Evolutionary conservation across 2,329 filamentous ascomycete genomes (phyloP).

Genomic region (Aurifilum marmelostoma): DNA sequence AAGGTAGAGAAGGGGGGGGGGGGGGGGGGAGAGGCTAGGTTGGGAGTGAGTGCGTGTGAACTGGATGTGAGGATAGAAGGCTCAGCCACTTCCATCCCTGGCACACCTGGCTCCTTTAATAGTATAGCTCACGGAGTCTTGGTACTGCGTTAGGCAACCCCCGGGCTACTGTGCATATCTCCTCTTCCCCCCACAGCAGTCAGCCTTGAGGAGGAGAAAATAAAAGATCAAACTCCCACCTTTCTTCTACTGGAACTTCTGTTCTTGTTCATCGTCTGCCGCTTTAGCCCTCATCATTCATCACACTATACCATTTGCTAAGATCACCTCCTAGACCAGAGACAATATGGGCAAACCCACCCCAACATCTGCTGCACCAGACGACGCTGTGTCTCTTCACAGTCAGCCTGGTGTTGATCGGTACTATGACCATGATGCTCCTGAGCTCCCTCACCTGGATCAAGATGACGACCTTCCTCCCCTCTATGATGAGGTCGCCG

Average conservation of each 20-base stretch:
- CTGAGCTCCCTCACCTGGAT: slow-evolving; percentile 34
- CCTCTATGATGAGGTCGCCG: slow-evolving; percentile 46
- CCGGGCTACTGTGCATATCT: too few species aligned
- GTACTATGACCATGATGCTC: slow-evolving; percentile 43
- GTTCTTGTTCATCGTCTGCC: not conserved
- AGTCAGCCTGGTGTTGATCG: slow-evolving; percentile 35
- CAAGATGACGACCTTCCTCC: slow-evolving; percentile 48
- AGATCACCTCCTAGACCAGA: not conserved
- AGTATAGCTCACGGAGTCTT: not conserved
- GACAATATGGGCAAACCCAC: slow-evolving; percentile 35
- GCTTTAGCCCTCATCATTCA: not conserved
- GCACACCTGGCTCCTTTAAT: not conserved
- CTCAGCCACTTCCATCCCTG: not conserved
- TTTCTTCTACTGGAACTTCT: not conserved
- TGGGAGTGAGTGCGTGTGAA: not conserved
- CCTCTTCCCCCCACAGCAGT: not conserved
- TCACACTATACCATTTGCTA: not conserved
- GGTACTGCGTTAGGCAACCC: not conserved
- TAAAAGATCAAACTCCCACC: not conserved
- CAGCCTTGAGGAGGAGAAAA: not conserved
- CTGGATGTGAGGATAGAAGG: not conserved
- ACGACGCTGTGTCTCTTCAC: slow-evolving; percentile 36
- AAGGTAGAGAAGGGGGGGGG: too few species aligned
- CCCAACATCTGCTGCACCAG: slow-evolving; percentile 26
- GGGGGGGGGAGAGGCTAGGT: slow-evolving; percentile 1